These are phyloP conservation scores for Canavalia ensiformis DNA, from an alignment of 306 rosid species.

Conservation along the genomic window DNA sequence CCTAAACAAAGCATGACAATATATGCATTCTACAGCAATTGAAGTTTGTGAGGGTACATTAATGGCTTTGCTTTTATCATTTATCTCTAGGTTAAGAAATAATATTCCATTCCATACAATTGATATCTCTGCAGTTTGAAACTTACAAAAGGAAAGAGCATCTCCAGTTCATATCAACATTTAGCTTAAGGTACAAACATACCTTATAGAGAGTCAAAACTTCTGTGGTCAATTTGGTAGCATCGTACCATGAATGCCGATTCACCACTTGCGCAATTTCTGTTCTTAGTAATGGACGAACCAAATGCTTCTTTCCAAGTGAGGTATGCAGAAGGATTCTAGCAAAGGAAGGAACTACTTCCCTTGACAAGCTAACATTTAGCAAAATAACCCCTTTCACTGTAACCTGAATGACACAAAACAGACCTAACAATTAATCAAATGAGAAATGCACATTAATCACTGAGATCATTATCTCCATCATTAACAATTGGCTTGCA, in stretches of 20 bases:
- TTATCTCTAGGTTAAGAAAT: background rate
- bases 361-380: slow-evolving; percentile 89
- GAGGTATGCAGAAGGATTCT: slow-evolving; percentile 93
- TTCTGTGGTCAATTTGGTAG: slow-evolving; percentile 82
- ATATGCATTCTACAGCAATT: background rate
- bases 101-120: slow-evolving; percentile 18
- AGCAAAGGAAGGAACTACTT: slow-evolving; percentile 96
- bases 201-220: slow-evolving; percentile 90
- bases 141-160: background rate
- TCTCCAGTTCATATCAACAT: background rate
- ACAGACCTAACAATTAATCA: slow-evolving; percentile 18
- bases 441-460: slow-evolving; percentile 10
- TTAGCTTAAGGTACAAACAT: slow-evolving; percentile 35
- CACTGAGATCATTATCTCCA: slow-evolving; percentile 5
- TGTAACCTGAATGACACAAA: slow-evolving; percentile 67
- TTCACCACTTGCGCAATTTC: slow-evolving; percentile 95
- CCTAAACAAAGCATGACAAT: background rate
- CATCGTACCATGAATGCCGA: slow-evolving; percentile 94
- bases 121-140: slow-evolving; percentile 27
- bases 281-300: slow-evolving; percentile 88
- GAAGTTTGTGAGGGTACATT: slow-evolving; percentile 17
- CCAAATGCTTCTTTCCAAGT: slow-evolving; percentile 96
- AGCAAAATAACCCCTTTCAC: slow-evolving; percentile 86
- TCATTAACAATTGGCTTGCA: slow-evolving; percentile 27
- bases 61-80: background rate